phyloP scores from a whole-genome alignment of 495 filamentous ascomycete genomes.

The Penicillium coprophilum region DNA sequence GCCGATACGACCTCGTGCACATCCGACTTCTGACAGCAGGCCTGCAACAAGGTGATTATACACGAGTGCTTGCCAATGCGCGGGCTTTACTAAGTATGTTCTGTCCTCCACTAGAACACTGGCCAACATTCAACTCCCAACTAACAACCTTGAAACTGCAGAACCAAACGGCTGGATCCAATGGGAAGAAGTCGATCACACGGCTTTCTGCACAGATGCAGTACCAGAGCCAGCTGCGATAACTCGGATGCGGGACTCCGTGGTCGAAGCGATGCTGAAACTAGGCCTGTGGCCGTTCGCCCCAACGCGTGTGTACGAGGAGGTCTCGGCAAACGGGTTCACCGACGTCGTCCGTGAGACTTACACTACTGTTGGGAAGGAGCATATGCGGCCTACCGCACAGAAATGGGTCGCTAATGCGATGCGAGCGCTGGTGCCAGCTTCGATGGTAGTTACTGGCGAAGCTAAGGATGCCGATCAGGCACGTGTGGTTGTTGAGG shows the following conservation, averaged over 20 bases:
- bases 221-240: conserved; percentile 13
- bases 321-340: conserved; percentile 11
- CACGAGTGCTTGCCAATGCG: conserved; percentile 23
- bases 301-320: conserved; percentile 14
- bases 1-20: conserved; percentile 39
- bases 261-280: conserved; percentile 18
- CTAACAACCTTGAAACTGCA: conserved; percentile 15
- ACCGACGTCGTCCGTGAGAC: conserved; percentile 12
- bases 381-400: conserved; percentile 13
- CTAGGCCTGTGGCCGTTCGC: conserved; percentile 20
- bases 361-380: conserved; percentile 17
- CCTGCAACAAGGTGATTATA: conserved; percentile 25
- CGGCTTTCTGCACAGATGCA: conserved; percentile 20
- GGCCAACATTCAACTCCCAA: not conserved
- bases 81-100: conserved; percentile 34
- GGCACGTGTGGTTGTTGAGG: conserved; percentile 22
- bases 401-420: conserved; percentile 20
- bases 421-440: conserved; percentile 18
- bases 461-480: conserved; percentile 14
- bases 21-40: conserved; percentile 32
- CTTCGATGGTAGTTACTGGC: conserved; percentile 19
- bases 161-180: conserved; percentile 39
- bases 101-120: not conserved
- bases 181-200: conserved; percentile 37
- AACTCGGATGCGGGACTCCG: conserved; percentile 7